phyloP scores from a whole-genome alignment of 139 green algal genomes.

The Auxenochlorella pyrenoidosa region DNA sequence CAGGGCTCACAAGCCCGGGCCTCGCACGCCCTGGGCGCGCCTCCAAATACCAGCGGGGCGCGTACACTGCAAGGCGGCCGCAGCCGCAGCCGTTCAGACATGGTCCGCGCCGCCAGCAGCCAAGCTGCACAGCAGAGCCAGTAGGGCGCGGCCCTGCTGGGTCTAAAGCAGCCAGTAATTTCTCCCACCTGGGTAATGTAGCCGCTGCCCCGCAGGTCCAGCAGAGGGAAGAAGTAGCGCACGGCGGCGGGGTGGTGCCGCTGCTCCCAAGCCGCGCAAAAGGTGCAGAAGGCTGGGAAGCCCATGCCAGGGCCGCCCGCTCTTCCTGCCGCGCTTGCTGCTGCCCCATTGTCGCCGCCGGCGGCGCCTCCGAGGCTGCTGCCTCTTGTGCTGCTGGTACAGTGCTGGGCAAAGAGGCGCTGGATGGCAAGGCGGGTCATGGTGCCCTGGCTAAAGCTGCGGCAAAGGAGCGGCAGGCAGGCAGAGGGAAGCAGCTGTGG shows the following conservation, averaged over 20 bases:
- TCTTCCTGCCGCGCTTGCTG: constrained; percentile 33
- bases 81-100: too few relatives aligned
- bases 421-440: constrained; percentile 72
- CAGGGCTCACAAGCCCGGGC: too few relatives aligned
- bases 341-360: neutral
- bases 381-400: constrained; percentile 4
- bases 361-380: neutral
- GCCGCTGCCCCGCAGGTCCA: constrained; percentile 67
- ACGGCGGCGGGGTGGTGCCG: constrained; percentile 56
- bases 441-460: constrained; percentile 65
- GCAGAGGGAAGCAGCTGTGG: neutral
- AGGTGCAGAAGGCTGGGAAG: constrained; percentile 74
- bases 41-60: too few relatives aligned
- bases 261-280: constrained; percentile 81
- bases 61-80: too few relatives aligned
- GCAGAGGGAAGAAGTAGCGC: constrained; percentile 77
- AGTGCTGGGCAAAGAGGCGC: constrained; percentile 77
- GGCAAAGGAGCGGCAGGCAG: neutral
- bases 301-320: constrained; percentile 56
- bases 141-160: too few relatives aligned
- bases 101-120: too few relatives aligned
- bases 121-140: too few relatives aligned
- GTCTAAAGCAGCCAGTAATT: too few relatives aligned
- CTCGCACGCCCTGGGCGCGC: too few relatives aligned
- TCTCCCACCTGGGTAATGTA: constrained; percentile 46